Percentiles rank a stretch among this genome's conserved stretches.
These are phyloP conservation scores for Pichiaceae sp. DNA, from an alignment of 1,139 yeast genomes.

Conservation along the genomic window DNA sequence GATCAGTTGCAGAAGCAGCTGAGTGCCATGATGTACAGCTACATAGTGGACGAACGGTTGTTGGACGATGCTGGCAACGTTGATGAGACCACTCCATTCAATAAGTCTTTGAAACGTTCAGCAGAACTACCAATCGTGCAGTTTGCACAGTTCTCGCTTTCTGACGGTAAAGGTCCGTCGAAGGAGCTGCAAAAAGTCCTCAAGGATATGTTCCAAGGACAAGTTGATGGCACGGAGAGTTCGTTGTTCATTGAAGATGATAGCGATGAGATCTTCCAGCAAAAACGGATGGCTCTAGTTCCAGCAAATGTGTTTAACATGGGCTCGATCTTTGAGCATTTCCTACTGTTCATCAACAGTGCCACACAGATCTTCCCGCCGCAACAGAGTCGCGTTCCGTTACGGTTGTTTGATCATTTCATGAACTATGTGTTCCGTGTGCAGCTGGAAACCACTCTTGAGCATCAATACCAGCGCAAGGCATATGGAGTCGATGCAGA, in stretches of 20 bases:
- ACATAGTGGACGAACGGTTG: constrained; percentile 34
- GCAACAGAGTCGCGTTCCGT: constrained; percentile 22
- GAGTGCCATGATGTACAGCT: constrained; percentile 44
- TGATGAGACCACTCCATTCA: constrained; percentile 15
- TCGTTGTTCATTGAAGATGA: constrained; percentile 47
- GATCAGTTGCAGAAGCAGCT: constrained; percentile 48
- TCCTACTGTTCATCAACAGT: constrained; percentile 48
- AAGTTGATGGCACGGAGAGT: constrained; percentile 6
- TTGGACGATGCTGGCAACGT: constrained; percentile 15
- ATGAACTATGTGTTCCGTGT: constrained; percentile 61
- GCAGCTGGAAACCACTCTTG: constrained; percentile 50
- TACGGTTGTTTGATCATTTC: constrained; percentile 50
- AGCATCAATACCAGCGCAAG: constrained; percentile 26
- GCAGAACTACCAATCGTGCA: constrained; percentile 29
- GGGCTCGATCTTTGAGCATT: constrained; percentile 60
- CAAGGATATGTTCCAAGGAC: constrained; percentile 57
- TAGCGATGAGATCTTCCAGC: constrained; percentile 3
- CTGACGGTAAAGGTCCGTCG: constrained; percentile 10
- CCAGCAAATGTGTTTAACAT: constrained; percentile 76
- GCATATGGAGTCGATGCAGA: constrained; percentile 6
- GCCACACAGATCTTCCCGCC: constrained; percentile 26
- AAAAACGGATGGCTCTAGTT: constrained; percentile 38
- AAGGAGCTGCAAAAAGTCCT: constrained; percentile 29
- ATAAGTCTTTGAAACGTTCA: constrained; percentile 13
- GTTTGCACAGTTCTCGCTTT: constrained; percentile 37